A percentile compares a stretch with the other conserved stretches of the same genome.
Evolutionary conservation across 257 asterid species (phyloP).

Genomic region (Datura wrightii): DNA sequence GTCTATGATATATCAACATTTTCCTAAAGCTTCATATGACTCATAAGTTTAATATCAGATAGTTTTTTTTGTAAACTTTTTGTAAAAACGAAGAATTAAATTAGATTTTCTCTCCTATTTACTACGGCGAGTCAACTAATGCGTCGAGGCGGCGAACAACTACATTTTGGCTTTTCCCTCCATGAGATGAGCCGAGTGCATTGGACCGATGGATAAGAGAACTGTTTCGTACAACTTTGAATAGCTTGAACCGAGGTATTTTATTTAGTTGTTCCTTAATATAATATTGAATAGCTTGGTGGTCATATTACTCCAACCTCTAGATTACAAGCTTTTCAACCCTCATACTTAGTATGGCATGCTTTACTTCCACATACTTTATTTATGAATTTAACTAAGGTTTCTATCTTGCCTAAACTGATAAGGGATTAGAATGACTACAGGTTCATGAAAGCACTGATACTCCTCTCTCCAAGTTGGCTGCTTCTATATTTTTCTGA

Average conservation of each 20-base stretch:
- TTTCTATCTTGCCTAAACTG: background rate
- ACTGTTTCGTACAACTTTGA: constrained; percentile 8
- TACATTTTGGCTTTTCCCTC: too few species aligned
- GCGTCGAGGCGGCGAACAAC: too few species aligned
- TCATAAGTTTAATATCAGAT: background rate
- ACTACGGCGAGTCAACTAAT: too few species aligned
- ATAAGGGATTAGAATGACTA: background rate
- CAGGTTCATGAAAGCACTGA: background rate
- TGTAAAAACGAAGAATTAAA: too few species aligned
- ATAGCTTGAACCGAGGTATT: background rate
- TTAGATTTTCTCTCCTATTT: too few species aligned
- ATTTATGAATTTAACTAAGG: background rate
- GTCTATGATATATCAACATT: constrained; percentile 7
- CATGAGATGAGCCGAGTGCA: too few species aligned
- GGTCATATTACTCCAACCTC: background rate
- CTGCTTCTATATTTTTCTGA: background rate
- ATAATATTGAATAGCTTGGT: background rate
- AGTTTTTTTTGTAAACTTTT: too few species aligned
- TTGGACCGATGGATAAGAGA: too few species aligned
- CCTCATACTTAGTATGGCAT: background rate
- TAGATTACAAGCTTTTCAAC: background rate
- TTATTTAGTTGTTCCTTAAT: constrained; percentile 3
- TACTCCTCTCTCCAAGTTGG: background rate
- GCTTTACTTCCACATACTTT: background rate
- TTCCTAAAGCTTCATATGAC: constrained; percentile 9